These are phyloP conservation scores for Blepharisma japonicum DNA, from an alignment of 73 alveolate species.

Conservation along the genomic window DNA sequence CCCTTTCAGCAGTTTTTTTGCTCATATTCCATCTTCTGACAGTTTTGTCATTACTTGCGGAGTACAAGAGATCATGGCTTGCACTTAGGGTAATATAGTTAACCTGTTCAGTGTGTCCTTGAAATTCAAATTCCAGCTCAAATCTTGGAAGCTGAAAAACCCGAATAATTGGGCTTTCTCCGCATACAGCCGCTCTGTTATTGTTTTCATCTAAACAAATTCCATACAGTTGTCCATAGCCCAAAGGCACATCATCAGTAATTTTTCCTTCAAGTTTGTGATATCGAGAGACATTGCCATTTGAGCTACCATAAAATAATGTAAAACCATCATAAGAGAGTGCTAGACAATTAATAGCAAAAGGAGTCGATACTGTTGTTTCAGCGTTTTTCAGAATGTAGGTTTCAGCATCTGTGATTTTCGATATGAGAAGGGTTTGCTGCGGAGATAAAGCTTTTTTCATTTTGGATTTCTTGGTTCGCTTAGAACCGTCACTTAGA, in stretches of 20 bases:
- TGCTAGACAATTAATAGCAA: conserved; percentile 17
- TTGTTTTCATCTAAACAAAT: conserved; percentile 8
- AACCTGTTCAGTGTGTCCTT: conserved; percentile 5
- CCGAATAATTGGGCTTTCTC: not conserved
- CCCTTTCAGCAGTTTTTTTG: not conserved
- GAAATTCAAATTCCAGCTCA: not conserved
- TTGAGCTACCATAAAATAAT: conserved; percentile 3
- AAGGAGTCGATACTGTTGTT: conserved; percentile 21
- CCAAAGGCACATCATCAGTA: conserved; percentile 27
- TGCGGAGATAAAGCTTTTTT: not conserved
- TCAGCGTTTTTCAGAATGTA: conserved; percentile 22
- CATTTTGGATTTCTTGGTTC: not conserved
- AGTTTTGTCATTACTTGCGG: conserved; percentile 17
- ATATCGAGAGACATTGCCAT: conserved; percentile 27
- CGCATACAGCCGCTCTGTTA: conserved; percentile 3
- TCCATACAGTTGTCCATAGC: not conserved
- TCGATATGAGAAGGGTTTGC: not conserved
- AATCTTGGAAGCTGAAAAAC: conserved; percentile 26
- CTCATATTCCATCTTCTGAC: not conserved
- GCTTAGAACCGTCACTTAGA: not conserved
- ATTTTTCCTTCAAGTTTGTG: not conserved
- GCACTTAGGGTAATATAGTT: not conserved
- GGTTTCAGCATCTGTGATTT: not conserved
- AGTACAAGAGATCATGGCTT: not conserved
- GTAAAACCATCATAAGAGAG: not conserved